Evolutionary conservation across 176 grass and related monocot species (phyloP).

Genomic region (Carex parvula): DNA sequence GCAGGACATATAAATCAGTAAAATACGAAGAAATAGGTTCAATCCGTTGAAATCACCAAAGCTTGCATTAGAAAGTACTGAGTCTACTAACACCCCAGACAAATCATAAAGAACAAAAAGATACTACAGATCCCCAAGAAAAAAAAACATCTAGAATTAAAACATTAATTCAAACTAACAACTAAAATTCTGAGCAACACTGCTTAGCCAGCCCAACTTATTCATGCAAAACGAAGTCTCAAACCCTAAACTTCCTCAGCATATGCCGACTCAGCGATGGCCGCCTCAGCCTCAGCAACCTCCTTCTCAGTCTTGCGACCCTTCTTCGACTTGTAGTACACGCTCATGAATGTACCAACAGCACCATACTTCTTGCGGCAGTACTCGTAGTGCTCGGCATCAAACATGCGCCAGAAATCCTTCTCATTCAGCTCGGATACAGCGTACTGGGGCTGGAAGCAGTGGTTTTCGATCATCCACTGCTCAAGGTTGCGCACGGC

Average conservation of each 20-base stretch:
- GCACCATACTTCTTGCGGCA: constrained; percentile 73
- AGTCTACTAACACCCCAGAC: no score
- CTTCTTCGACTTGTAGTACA: constrained; percentile 99
- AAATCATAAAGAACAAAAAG: not conserved
- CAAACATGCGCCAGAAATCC: constrained; percentile 99
- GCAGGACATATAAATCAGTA: not conserved
- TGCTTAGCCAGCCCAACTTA: not conserved
- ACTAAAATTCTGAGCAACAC: not conserved
- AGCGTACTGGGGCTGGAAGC: constrained; percentile 95
- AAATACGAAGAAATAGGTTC: not conserved
- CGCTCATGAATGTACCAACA: constrained; percentile 87
- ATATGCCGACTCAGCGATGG: constrained; percentile 75
- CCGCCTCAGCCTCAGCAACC: constrained; percentile 93
- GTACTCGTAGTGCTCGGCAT: constrained; percentile 78
- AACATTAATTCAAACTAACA: constrained; percentile 3
- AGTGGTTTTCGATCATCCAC: constrained; percentile 91
- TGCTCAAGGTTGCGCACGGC: constrained; percentile 64
- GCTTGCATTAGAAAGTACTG: not conserved
- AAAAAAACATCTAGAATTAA: not conserved
- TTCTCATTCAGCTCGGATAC: constrained; percentile 92
- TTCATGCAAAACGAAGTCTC: not conserved
- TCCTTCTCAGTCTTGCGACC: constrained; percentile 98
- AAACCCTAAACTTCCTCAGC: constrained; percentile 53
- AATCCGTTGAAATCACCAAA: not conserved
- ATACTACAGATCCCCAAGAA: not conserved